Conservation (phyloP, 202 grass and related monocot species). For the Panicum virgatum region DNA sequence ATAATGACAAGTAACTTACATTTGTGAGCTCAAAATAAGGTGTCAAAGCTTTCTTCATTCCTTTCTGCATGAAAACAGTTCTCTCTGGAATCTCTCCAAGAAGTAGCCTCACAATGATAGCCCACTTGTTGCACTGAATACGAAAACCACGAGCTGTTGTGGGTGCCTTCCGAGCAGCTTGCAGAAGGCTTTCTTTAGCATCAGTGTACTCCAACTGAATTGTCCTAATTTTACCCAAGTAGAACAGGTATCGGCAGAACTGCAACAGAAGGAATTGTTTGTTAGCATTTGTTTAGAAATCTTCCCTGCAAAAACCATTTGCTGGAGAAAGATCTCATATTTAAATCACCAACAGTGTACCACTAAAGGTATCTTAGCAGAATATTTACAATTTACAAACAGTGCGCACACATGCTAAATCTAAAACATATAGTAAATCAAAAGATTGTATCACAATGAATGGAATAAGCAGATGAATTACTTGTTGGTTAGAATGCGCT, state of each 20-base stretch:
- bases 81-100: conserved; percentile 88
- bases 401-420: background rate
- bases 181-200: conserved; percentile 88
- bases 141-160: conserved; percentile 68
- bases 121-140: conserved; percentile 97
- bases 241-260: conserved; percentile 89
- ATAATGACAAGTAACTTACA: conserved; percentile 40
- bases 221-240: conserved; percentile 84
- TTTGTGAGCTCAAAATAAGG: conserved; percentile 94
- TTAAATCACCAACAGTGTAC: background rate
- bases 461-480: conserved; percentile 17
- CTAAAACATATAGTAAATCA: background rate
- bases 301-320: background rate
- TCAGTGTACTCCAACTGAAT: conserved; percentile 97
- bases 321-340: background rate
- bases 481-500: conserved; percentile 93
- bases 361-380: background rate
- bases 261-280: conserved; percentile 33
- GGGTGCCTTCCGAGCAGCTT: conserved; percentile 88
- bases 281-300: background rate
- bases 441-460: background rate
- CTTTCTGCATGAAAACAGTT: conserved; percentile 91
- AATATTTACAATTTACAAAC: background rate
- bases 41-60: conserved; percentile 79
- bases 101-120: conserved; percentile 70